Evolutionary conservation across 2,329 filamentous ascomycete genomes (phyloP), one percentile per base, ranked within the genome.

Genomic region (Botryotinia narcissicola): DNA sequence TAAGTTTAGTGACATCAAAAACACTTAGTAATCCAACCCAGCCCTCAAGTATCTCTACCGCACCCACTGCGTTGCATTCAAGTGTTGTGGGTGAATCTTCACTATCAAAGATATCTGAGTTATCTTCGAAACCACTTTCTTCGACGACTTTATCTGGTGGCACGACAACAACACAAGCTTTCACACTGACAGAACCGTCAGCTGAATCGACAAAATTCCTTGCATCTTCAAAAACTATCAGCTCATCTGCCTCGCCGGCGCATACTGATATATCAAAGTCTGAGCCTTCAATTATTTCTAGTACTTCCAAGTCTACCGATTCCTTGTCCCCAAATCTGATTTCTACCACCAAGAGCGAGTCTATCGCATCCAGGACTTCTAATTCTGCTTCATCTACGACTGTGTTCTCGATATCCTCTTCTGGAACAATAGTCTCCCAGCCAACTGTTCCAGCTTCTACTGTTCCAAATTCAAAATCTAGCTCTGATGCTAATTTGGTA

Each of bases 101-200:
- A 64, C 22, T 18, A 62, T 29, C 44, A 51, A 63, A 32, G 22
- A 32, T n/a, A 48, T 42, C 59, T 35, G 25, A 44, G 18, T 20
- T n/a, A 22, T 35, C 46, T 37, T 72, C 70, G 25, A n/a, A 57
- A 35, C n/a, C n/a, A 20, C 25, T 62, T 44, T 46, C n/a, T 40
- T 46, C 68, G 46, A 46, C 61, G 29, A 60, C 48, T 25, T 72
- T 72, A 60, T 25, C 61, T 44, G 29, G 61, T 12, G 22, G 70
- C 48, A 67, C 48, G 8, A 72, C 40, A n/a, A 59, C 35, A 35
- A 60, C 61, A 25, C 48, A 59, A 57, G 70, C 70, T n/a, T 72
- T 66, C 25, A 72, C 42, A 42, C 25, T 72, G 18, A 72, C 61
- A n/a, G 37, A 25, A 54, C 20, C 69, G 29, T 32, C 29, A 59